Percentiles rank a stretch among this genome's conserved stretches.
phyloP scores from a whole-genome alignment of 768 basidiomycete genomes.

The Panus rudis region DNA sequence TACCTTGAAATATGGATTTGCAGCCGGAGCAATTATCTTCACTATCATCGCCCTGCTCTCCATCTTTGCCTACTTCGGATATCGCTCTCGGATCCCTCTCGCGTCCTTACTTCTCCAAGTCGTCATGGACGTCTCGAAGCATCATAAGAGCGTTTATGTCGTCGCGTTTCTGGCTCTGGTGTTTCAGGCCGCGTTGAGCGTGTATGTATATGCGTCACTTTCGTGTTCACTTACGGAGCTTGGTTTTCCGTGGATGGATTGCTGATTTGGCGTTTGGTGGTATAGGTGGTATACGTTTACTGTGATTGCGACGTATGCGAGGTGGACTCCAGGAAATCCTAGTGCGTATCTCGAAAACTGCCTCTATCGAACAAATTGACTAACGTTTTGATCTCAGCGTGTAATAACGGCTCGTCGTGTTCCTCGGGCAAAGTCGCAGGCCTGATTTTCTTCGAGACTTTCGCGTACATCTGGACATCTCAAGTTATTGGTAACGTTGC shows the following conservation, averaged over 20 bases:
- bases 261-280: constrained; percentile 6
- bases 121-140: constrained; percentile 79
- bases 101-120: constrained; percentile 75
- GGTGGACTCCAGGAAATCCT: constrained; percentile 73
- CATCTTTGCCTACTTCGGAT: constrained; percentile 67
- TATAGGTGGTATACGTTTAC: constrained; percentile 73
- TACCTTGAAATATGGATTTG: constrained; percentile 1
- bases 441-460: constrained; percentile 68
- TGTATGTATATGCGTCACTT: constrained; percentile 38
- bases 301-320: constrained; percentile 66
- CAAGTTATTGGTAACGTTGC: constrained; percentile 77
- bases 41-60: constrained; percentile 74
- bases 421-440: constrained; percentile 74
- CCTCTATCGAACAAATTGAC: not conserved
- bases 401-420: constrained; percentile 44
- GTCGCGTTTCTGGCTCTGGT: constrained; percentile 68
- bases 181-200: constrained; percentile 61
- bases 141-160: constrained; percentile 74
- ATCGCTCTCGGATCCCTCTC: constrained; percentile 66
- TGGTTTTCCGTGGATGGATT: not conserved
- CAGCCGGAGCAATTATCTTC: constrained; percentile 81
- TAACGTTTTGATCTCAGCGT: constrained; percentile 31
- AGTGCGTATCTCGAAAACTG: constrained; percentile 31
- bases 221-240: not conserved
- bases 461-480: constrained; percentile 83